phyloP scores from a whole-genome alignment of 148 eudicot genomes.

The Vaccinium corymbosum region DNA sequence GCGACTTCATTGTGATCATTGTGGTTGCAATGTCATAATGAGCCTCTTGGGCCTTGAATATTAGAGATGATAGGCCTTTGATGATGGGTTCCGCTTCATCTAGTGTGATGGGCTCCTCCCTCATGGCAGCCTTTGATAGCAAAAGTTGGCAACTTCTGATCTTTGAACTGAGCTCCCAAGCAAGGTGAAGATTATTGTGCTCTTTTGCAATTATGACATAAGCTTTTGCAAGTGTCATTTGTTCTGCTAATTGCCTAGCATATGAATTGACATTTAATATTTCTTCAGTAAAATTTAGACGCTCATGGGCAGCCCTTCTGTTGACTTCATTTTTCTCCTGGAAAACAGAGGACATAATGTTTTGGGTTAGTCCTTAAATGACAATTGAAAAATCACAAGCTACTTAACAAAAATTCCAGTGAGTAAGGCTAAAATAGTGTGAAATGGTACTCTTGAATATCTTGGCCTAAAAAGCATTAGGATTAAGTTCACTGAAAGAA shows the following conservation, averaged over 20 bases:
- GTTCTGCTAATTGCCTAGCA: conserved; percentile 73
- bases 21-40: conserved; percentile 85
- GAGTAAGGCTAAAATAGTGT: neutral
- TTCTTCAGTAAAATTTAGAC: conserved; percentile 43
- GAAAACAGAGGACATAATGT: conserved; percentile 15
- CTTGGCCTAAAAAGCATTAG: neutral
- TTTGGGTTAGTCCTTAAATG: conserved; percentile 4
- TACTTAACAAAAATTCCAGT: neutral
- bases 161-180: conserved; percentile 69
- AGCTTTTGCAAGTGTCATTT: conserved; percentile 76
- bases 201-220: conserved; percentile 79
- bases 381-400: conserved; percentile 7
- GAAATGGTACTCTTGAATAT: neutral
- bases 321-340: conserved; percentile 40
- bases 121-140: conserved; percentile 85
- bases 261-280: conserved; percentile 47
- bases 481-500: neutral
- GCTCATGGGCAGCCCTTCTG: conserved; percentile 25
- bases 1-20: conserved; percentile 72
- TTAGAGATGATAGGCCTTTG: conserved; percentile 50
- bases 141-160: conserved; percentile 68
- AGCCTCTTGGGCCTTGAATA: conserved; percentile 65
- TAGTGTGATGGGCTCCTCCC: conserved; percentile 46
- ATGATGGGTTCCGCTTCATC: conserved; percentile 63
- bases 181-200: conserved; percentile 70